Evolutionary conservation across 2,329 filamentous ascomycete genomes (phyloP).

Genomic region (Colletotrichum costaricense): DNA sequence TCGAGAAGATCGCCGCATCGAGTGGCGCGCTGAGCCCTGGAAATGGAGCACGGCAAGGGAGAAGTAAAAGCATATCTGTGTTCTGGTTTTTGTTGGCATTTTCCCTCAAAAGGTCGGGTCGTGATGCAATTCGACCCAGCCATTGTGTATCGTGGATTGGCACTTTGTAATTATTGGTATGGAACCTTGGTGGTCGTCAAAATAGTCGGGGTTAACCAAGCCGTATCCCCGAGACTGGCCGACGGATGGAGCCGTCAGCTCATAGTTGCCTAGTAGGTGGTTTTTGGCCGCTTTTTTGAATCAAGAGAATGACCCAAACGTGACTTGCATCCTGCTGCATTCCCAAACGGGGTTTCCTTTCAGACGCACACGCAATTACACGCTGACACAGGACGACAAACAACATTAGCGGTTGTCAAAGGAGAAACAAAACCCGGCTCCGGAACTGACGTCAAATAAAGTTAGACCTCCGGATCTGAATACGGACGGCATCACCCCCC

Average conservation of each 20-base stretch:
- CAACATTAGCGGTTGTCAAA: background rate
- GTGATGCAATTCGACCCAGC: slow-evolving; percentile 32
- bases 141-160: background rate
- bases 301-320: background rate
- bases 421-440: background rate
- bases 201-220: slow-evolving; percentile 16
- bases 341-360: background rate
- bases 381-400: background rate
- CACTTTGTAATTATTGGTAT: background rate
- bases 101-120: slow-evolving; percentile 3
- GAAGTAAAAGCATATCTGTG: background rate
- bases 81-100: background rate
- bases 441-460: background rate
- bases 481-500: background rate
- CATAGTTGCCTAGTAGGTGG: slow-evolving; percentile 14
- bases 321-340: background rate
- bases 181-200: background rate
- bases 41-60: background rate
- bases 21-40: background rate
- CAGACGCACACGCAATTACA: background rate
- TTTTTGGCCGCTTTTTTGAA: background rate
- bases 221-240: slow-evolving; percentile 18
- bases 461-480: background rate
- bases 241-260: slow-evolving; percentile 18
- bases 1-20: background rate